A percentile compares a stretch with the other conserved stretches of the same genome.
phyloP scores from a whole-genome alignment of 2,329 filamentous ascomycete species.

The Trichoderma sp. region DNA sequence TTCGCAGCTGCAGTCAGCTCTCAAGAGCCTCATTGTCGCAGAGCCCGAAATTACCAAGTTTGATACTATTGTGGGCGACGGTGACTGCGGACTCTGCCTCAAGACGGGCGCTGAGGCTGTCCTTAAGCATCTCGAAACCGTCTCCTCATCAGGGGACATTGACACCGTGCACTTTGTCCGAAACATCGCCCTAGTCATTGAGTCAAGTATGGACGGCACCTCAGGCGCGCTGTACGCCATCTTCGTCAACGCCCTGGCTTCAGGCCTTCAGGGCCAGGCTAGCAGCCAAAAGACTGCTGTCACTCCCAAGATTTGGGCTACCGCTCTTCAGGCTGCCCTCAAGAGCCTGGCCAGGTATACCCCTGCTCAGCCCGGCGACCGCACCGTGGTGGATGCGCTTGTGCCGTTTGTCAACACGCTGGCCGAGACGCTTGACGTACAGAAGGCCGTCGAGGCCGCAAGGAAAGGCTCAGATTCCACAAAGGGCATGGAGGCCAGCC shows the following conservation, averaged over 20 bases:
- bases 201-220: conserved; percentile 72
- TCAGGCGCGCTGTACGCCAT: conserved; percentile 74
- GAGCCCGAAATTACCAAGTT: conserved; percentile 31
- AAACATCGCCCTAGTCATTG: conserved; percentile 56
- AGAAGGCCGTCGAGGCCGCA: conserved; percentile 58
- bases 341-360: conserved; percentile 65
- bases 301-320: conserved; percentile 36
- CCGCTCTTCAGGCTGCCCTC: conserved; percentile 59
- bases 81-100: conserved; percentile 32
- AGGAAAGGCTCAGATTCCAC: conserved; percentile 66
- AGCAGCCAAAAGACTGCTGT: background rate
- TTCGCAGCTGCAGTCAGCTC: conserved; percentile 14
- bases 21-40: conserved; percentile 40
- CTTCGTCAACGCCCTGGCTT: conserved; percentile 70
- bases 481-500: conserved; percentile 71
- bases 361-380: conserved; percentile 69
- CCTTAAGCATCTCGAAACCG: conserved; percentile 53
- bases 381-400: conserved; percentile 72
- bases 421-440: conserved; percentile 48
- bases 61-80: conserved; percentile 35
- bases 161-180: conserved; percentile 22
- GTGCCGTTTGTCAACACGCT: conserved; percentile 67
- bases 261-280: conserved; percentile 21
- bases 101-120: conserved; percentile 52
- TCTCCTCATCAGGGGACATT: conserved; percentile 41